These are phyloP conservation scores for Apiospora phragmitis DNA, from an alignment of 2,329 filamentous ascomycete species.

Conservation along the genomic window DNA sequence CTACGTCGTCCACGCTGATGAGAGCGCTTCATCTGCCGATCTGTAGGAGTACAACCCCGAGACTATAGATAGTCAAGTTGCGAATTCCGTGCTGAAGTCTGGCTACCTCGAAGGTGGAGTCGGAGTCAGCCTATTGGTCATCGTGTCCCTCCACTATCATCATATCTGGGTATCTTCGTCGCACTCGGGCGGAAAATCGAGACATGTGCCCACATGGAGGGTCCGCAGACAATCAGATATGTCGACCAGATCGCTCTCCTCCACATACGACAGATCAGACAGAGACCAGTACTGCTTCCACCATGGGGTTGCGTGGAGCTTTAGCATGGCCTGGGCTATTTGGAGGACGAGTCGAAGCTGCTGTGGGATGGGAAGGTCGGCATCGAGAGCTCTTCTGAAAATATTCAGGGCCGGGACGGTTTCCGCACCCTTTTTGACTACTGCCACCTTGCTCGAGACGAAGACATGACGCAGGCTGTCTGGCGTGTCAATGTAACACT, in stretches of 20 bases:
- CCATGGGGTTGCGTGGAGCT: not conserved
- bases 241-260: not conserved
- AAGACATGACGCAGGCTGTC: not conserved
- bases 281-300: not conserved
- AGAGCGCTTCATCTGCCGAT: constrained; percentile 16
- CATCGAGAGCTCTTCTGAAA: not conserved
- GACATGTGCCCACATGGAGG: not conserved
- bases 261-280: not conserved
- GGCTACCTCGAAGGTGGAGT: not conserved
- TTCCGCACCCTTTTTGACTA: not conserved
- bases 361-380: not conserved
- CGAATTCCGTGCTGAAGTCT: constrained; percentile 14
- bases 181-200: not conserved
- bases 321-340: not conserved
- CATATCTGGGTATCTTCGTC: not conserved
- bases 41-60: constrained; percentile 18
- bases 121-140: too few species aligned
- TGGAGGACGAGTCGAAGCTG: not conserved
- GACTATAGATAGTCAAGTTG: constrained; percentile 15
- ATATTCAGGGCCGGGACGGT: not conserved
- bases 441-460: not conserved
- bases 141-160: not conserved
- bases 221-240: not conserved
- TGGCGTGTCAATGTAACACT: not conserved
- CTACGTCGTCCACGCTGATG: constrained; percentile 10